Evolutionary conservation across 2,329 filamentous ascomycete species (phyloP), one percentile per base, ranked within the genome.

Genomic region (Botrytis paeoniae): DNA sequence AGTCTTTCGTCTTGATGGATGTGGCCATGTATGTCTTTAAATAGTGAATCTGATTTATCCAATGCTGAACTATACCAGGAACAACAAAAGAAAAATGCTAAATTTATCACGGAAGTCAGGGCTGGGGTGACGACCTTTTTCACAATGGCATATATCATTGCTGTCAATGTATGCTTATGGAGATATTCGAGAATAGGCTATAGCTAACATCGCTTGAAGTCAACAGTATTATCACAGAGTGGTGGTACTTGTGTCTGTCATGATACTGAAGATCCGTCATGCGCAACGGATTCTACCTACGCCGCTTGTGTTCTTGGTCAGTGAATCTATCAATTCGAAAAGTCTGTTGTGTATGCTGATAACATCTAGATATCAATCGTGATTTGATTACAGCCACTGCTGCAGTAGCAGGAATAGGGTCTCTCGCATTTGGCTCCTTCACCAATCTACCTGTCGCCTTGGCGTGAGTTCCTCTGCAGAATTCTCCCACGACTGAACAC

Each of bases 111-210:
- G 35, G 93, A 96, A 81, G 83, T 96, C 73, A 90, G 93, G 41
- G 93, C 93, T 43, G 93, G 93, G 1, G 81, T 95, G 71, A 94
- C 93, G 2, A 96, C 93, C 3, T 93, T 93, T 80, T 90, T 91
- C 71, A 92, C 91, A 4, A 94, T 94, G 93, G 91, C 92, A 22
- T 95, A 95, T 82, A 95, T 96, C 78, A 94, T 96, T 79, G 91
- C 91, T 14, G 90, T 91, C 75, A 91, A 91, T 78, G 88, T 89
- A 76, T 78, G 85, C 78, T 18, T 18, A 18, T 29, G 7, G 5
- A 10, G 6, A 41, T 25, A 39, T 6, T n/a, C 25, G 7, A 48
- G 48, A 8, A 20, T n/a, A 29, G 16, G 10, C 32, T 18, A 41
- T 16, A 18, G 75, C 25, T 16, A 57, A 43, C 65, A 71, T 76